A percentile compares a stretch with the other conserved stretches of the same genome.
Evolutionary conservation across 2,329 filamentous ascomycete genomes (phyloP).

Genomic region (Hypoxylon rubiginosum): DNA sequence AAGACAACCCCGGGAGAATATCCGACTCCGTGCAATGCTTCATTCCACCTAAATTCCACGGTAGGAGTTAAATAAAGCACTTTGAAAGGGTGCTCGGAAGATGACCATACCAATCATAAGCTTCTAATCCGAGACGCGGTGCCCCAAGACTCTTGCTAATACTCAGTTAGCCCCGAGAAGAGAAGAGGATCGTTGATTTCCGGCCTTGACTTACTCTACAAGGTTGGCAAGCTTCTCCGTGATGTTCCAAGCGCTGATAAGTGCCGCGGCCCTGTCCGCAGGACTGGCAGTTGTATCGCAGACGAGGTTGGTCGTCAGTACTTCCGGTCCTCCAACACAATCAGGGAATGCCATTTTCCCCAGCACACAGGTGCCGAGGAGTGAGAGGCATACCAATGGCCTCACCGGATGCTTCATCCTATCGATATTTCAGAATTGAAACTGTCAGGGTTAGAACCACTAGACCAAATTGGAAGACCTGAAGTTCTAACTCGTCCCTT

Average conservation of each 20-base stretch:
- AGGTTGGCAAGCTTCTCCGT: slow-evolving; percentile 53
- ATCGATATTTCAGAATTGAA: not conserved
- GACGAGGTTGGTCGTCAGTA: slow-evolving; percentile 51
- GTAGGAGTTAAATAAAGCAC: too few species aligned
- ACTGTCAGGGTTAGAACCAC: not conserved
- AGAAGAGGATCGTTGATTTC: not conserved
- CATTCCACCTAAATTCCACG: too few species aligned
- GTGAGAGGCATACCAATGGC: slow-evolving; percentile 23
- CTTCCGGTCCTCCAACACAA: slow-evolving; percentile 50
- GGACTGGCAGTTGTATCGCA: slow-evolving; percentile 50
- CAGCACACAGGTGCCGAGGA: slow-evolving; percentile 29
- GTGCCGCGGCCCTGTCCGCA: slow-evolving; percentile 48
- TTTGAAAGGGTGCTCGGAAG: too few species aligned
- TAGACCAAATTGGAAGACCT: not conserved
- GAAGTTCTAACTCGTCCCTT: not conserved
- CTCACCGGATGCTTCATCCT: slow-evolving; percentile 23
- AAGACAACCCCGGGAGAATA: slow-evolving; percentile 60
- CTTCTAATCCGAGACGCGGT: slow-evolving; percentile 67
- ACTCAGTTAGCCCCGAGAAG: slow-evolving; percentile 29
- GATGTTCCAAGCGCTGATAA: slow-evolving; percentile 52
- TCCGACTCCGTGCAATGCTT: slow-evolving; percentile 74
- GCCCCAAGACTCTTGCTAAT: slow-evolving; percentile 60
- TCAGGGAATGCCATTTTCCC: slow-evolving; percentile 50
- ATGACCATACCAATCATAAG: slow-evolving; percentile 74
- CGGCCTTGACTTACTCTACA: slow-evolving; percentile 48